phyloP scores from a whole-genome alignment of 495 filamentous ascomycete species.

The Copromyces sp. region DNA sequence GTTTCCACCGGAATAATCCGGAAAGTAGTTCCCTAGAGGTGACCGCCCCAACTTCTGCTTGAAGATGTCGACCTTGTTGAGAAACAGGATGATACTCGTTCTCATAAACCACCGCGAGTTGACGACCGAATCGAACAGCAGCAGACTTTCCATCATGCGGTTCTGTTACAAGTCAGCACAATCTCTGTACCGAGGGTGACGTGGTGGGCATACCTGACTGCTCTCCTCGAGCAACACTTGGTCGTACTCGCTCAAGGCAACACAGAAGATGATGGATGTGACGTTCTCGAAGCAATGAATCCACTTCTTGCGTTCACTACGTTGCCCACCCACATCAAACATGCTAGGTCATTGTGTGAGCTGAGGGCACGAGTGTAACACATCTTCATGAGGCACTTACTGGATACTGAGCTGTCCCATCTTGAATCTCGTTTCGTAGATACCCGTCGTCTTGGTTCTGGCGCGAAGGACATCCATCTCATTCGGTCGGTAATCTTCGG shows the following conservation, averaged over 20 bases:
- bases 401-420: slow-evolving; percentile 99
- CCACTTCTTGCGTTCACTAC: slow-evolving; percentile 98
- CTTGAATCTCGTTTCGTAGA: slow-evolving; percentile 94
- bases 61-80: slow-evolving; percentile 98
- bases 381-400: slow-evolving; percentile 42
- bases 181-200: not conserved
- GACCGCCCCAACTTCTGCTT: slow-evolving; percentile 84
- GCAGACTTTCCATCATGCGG: slow-evolving; percentile 96
- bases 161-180: slow-evolving; percentile 48
- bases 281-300: slow-evolving; percentile 99
- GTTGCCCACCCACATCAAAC: slow-evolving; percentile 97
- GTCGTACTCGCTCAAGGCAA: slow-evolving; percentile 96
- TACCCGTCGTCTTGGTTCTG: slow-evolving; percentile 97
- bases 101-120: slow-evolving; percentile 99
- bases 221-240: slow-evolving; percentile 94
- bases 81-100: slow-evolving; percentile 94
- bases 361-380: slow-evolving; percentile 1
- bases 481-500: slow-evolving; percentile 73
- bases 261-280: slow-evolving; percentile 99
- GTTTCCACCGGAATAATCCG: slow-evolving; percentile 93
- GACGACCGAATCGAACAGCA: slow-evolving; percentile 98
- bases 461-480: slow-evolving; percentile 92
- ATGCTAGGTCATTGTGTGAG: slow-evolving; percentile 51
- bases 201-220: slow-evolving; percentile 61
- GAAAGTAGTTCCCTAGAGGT: slow-evolving; percentile 87